Evolutionary conservation across 164 flowering plant species (phyloP).

Genomic region (Tetracentron sinense): DNA sequence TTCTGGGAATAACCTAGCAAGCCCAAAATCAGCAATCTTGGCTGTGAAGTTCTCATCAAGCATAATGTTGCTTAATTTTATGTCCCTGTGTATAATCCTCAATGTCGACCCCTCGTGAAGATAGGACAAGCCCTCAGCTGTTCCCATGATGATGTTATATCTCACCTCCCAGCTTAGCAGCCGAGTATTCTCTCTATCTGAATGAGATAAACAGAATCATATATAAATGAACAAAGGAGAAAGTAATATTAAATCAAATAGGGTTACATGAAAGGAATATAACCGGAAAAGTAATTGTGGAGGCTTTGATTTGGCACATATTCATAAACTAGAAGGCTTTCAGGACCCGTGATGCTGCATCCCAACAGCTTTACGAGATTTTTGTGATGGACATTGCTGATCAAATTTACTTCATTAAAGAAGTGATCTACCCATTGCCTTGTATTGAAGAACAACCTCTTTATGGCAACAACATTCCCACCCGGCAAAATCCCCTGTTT

Average conservation of each 20-base stretch:
- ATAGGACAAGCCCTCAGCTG: conserved; percentile 69
- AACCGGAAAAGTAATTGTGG: conserved; percentile 40
- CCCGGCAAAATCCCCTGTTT: conserved; percentile 57
- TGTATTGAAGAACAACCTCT: conserved; percentile 73
- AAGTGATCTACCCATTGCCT: conserved; percentile 88
- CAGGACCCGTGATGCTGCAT: conserved; percentile 87
- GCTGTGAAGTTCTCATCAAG: conserved; percentile 58
- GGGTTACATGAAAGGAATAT: conserved; percentile 10
- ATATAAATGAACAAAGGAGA: background rate
- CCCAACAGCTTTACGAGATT: conserved; percentile 78
- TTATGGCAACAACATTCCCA: conserved; percentile 63
- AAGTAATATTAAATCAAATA: background rate
- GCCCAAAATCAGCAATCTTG: conserved; percentile 84
- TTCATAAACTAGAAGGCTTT: conserved; percentile 88
- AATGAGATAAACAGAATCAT: conserved; percentile 1
- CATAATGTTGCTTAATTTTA: conserved; percentile 62
- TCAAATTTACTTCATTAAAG: conserved; percentile 82
- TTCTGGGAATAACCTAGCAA: conserved; percentile 62
- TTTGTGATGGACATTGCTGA: conserved; percentile 63
- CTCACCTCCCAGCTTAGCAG: conserved; percentile 48
- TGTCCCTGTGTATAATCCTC: conserved; percentile 76
- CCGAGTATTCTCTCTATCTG: conserved; percentile 30
- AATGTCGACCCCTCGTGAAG: conserved; percentile 60
- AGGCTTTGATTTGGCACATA: conserved; percentile 60
- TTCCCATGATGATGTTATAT: conserved; percentile 46